Percentiles rank a stretch among this genome's conserved stretches.
These are phyloP conservation scores for Coemansia sp. DNA, from an alignment of 192 early-diverging fungal species.

Conservation along the genomic window DNA sequence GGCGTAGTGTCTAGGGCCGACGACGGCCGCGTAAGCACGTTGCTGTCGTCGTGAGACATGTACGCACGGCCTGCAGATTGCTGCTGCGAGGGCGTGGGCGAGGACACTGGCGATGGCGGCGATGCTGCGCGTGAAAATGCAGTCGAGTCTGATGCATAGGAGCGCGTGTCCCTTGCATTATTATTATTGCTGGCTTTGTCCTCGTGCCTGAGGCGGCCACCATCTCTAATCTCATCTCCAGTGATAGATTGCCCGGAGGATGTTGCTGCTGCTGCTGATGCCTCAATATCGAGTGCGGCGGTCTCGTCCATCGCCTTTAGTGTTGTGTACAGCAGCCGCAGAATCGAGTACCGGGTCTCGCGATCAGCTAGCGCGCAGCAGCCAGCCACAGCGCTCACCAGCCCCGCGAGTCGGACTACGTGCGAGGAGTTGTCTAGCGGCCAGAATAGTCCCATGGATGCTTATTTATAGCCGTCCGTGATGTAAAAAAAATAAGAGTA, in stretches of 20 bases:
- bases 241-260: neutral
- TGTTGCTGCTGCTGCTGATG: neutral
- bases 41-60: neutral
- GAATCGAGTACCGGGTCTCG: constrained; percentile 40
- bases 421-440: constrained; percentile 28
- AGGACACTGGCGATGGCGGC: constrained; percentile 13
- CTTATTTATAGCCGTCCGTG: too few relatives aligned
- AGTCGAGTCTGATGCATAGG: constrained; percentile 53
- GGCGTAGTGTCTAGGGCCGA: constrained; percentile 36
- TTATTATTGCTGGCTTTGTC: constrained; percentile 2
- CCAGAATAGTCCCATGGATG: constrained; percentile 50
- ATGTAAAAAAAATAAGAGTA: too few relatives aligned
- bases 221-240: neutral
- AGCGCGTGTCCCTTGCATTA: constrained; percentile 40
- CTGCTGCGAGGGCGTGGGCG: constrained; percentile 5
- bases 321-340: constrained; percentile 33
- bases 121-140: constrained; percentile 45
- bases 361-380: constrained; percentile 46
- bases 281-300: constrained; percentile 30
- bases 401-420: constrained; percentile 19
- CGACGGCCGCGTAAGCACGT: constrained; percentile 14
- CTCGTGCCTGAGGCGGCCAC: constrained; percentile 3
- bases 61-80: neutral
- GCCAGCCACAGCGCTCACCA: constrained; percentile 39
- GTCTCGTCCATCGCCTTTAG: constrained; percentile 38